phyloP scores from a whole-genome alignment of 441 rosid genomes.

The Flueggea neowawraea region DNA sequence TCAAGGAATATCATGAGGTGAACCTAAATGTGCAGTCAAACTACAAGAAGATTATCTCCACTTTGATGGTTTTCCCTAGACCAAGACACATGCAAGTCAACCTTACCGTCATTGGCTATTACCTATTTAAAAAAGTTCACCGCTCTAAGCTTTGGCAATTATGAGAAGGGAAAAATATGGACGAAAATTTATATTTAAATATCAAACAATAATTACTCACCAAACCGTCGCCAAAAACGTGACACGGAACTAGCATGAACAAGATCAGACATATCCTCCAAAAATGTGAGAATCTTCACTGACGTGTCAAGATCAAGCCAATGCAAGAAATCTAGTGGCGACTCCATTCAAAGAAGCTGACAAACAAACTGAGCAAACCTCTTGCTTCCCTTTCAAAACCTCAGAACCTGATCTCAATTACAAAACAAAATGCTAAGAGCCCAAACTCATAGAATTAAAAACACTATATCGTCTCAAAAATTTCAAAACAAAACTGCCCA shows the following conservation, averaged over 20 bases:
- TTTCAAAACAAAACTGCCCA: too few species aligned
- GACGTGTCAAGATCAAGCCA: constrained; percentile 46
- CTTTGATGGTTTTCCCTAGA: too few species aligned
- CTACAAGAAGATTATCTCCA: too few species aligned
- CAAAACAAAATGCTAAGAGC: background rate
- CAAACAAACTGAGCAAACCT: background rate
- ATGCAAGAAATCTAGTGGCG: constrained; percentile 43
- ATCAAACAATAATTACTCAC: constrained; percentile 30
- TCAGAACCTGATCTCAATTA: constrained; percentile 4
- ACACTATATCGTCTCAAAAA: too few species aligned
- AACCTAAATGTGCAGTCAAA: too few species aligned
- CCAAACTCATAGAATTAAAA: background rate
- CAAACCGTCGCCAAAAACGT: constrained; percentile 59
- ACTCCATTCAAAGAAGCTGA: constrained; percentile 25
- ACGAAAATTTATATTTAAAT: background rate
- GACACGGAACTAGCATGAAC: constrained; percentile 65
- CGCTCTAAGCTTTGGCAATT: background rate
- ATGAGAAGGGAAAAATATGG: background rate
- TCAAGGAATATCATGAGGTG: too few species aligned
- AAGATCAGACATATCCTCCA: constrained; percentile 68
- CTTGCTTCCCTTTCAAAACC: constrained; percentile 2
- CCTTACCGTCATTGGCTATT: too few species aligned
- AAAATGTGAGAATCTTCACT: constrained; percentile 36
- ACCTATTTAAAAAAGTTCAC: background rate
- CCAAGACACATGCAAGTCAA: too few species aligned